These are phyloP conservation scores for Wickerhamomyces kurtzmanii DNA, from an alignment of 805 yeast species.

Conservation along the genomic window DNA sequence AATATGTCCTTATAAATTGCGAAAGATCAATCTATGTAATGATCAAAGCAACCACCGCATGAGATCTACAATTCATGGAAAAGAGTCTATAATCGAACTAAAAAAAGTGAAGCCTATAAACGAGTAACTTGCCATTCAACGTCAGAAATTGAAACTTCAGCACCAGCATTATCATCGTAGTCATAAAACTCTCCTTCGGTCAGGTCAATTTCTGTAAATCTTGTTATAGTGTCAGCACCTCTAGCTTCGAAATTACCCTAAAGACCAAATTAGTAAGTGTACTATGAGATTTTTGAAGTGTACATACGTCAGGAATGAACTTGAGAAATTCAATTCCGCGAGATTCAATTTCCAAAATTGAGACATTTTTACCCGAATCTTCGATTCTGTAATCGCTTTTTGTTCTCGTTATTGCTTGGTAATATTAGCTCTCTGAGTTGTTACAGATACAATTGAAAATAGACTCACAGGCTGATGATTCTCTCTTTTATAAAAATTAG, in stretches of 20 bases:
- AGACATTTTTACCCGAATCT: conserved; percentile 29
- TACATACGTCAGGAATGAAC: conserved; percentile 43
- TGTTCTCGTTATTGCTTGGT: conserved; percentile 16
- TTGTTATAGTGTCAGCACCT: conserved; percentile 41
- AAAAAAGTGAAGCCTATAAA: conserved; percentile 2
- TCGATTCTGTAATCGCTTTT: conserved; percentile 21
- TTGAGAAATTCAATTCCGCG: conserved; percentile 73
- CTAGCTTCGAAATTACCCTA: conserved; percentile 45
- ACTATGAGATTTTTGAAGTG: neutral
- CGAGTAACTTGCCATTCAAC: conserved; percentile 52
- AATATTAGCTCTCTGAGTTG: neutral
- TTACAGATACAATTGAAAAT: neutral
- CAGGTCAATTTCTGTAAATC: conserved; percentile 57
- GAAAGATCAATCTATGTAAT: neutral
- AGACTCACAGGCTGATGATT: conserved; percentile 12
- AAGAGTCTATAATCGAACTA: no score
- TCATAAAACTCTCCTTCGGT: conserved; percentile 89
- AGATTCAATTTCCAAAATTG: conserved; percentile 64
- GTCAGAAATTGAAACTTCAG: conserved; percentile 76
- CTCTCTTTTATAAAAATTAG: conserved; percentile 4
- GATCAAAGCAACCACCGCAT: no score
- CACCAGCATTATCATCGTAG: conserved; percentile 76
- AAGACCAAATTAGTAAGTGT: conserved; percentile 7
- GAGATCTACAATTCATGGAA: no score
- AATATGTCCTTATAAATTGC: neutral